phyloP scores from a whole-genome alignment of 1,284 basidiomycete genomes.

The Uromyces viciae-fabae region DNA sequence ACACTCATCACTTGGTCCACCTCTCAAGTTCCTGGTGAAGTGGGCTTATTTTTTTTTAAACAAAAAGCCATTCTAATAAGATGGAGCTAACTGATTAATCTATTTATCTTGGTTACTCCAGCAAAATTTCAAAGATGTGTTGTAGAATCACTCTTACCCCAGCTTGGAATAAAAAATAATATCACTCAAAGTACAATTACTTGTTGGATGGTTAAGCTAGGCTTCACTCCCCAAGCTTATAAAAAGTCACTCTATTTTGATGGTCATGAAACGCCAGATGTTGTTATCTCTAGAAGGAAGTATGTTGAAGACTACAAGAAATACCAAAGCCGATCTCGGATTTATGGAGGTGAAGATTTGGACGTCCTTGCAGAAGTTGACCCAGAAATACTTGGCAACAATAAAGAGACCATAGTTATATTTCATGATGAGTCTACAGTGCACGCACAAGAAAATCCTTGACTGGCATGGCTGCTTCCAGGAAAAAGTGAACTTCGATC shows the following conservation, averaged over 20 bases:
- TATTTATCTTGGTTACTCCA: not conserved
- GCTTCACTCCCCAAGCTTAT: not conserved
- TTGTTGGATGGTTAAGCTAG: conserved; percentile 15
- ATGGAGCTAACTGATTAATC: no score
- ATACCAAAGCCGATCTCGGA: not conserved
- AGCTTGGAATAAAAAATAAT: not conserved
- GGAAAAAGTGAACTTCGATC: not conserved
- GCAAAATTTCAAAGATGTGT: not conserved
- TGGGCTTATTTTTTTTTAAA: not conserved
- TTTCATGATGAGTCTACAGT: conserved; percentile 13
- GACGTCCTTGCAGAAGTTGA: not conserved
- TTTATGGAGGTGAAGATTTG: conserved; percentile 9
- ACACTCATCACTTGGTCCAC: not conserved
- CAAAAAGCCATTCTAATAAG: no score
- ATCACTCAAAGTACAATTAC: not conserved
- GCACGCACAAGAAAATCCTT: conserved; percentile 5
- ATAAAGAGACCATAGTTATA: not conserved
- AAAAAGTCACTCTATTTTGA: conserved; percentile 18
- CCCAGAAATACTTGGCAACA: not conserved
- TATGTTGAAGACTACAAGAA: not conserved
- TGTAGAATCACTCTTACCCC: not conserved
- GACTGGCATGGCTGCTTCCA: conserved; percentile 6
- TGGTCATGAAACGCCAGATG: not conserved
- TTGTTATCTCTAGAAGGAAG: not conserved
- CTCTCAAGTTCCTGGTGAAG: not conserved